Evolutionary conservation across 2,329 filamentous ascomycete species (phyloP), one percentile per base, ranked within the genome.

Genomic region (Gremmenia infestans): DNA sequence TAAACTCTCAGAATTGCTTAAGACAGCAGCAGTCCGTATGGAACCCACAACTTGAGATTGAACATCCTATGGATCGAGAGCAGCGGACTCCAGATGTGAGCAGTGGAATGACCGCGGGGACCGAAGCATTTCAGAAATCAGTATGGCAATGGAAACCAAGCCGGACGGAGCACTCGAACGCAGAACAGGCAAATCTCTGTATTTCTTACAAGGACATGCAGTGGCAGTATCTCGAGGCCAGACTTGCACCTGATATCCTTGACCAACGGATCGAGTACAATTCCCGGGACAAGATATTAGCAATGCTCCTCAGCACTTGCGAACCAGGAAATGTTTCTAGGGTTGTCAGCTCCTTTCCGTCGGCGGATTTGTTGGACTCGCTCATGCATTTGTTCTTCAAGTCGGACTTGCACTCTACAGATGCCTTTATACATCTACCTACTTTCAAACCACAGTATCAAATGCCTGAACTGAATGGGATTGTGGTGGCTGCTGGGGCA

Each of bases 391-490:
- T 45, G 4, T 64, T 63, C 49, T 56, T 63, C 23, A 32, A 35
- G 35, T 37, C 37, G 11, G 35, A 63, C 6, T n/a, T 51, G 12
- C 19, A 48, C 19, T 45, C 52, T 25, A 49, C 56, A 11, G 58
- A 62, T 53, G 46, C 61, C n/a, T 65, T 55, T 54, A 60, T 65
- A 28, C 63, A 65, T 39, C 5, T 56, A 9, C 54, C 60, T 11
- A 59, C 57, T 11, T 60, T 64, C 15, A 43, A 40, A 6, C 40
- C 50, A 9, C 40, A 55, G 15, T 50, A 42, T 12, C 28, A 51
- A 9, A 28, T 52, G 23, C 57, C 62, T 5, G 61, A 63, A 50
- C 39, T 60, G 8, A 50, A 55, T 23, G 55, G 48, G 2, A 57
- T 48, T 19, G 37, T 61, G 45, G 39, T 60, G 25, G 54, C 63